Conservation (phyloP, 2,329 filamentous ascomycete species). For the Ophiostoma sp. region DNA sequence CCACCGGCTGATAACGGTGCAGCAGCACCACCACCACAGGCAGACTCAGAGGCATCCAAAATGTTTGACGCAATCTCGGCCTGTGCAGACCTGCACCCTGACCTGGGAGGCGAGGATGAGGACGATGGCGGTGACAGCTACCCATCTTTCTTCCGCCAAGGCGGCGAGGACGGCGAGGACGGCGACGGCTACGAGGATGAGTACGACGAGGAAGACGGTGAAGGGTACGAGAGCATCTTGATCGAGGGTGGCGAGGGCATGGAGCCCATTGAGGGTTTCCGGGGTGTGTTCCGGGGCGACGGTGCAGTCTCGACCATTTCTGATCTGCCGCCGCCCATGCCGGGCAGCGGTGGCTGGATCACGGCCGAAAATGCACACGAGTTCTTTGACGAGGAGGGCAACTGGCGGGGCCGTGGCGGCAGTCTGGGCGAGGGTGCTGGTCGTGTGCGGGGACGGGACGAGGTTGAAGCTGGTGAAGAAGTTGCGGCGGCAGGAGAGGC, state of each 20-base stretch:
- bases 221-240: slow-evolving; percentile 55
- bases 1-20: not conserved
- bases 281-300: slow-evolving; percentile 52
- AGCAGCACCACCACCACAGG: slow-evolving; percentile 31
- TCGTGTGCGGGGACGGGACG: slow-evolving; percentile 55
- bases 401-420: slow-evolving; percentile 63
- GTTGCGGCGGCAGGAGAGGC: not conserved
- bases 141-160: slow-evolving; percentile 57
- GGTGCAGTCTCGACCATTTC: slow-evolving; percentile 46
- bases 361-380: slow-evolving; percentile 88
- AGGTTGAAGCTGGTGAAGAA: slow-evolving; percentile 49
- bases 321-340: slow-evolving; percentile 64
- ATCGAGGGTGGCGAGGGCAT: slow-evolving; percentile 55
- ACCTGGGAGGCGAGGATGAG: slow-evolving; percentile 61
- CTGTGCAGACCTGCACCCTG: slow-evolving; percentile 75
- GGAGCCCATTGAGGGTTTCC: slow-evolving; percentile 58
- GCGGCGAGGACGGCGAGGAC: slow-evolving; percentile 53
- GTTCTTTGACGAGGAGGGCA: slow-evolving; percentile 78
- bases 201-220: slow-evolving; percentile 56
- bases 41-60: slow-evolving; percentile 42
- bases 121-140: slow-evolving; percentile 52
- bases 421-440: slow-evolving; percentile 66
- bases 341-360: slow-evolving; percentile 79
- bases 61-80: slow-evolving; percentile 70
- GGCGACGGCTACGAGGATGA: slow-evolving; percentile 52